Percentiles rank a stretch among this genome's conserved stretches.
Evolutionary conservation across 2,329 filamentous ascomycete species (phyloP).

Genomic region (Simplicillium aogashimaense): DNA sequence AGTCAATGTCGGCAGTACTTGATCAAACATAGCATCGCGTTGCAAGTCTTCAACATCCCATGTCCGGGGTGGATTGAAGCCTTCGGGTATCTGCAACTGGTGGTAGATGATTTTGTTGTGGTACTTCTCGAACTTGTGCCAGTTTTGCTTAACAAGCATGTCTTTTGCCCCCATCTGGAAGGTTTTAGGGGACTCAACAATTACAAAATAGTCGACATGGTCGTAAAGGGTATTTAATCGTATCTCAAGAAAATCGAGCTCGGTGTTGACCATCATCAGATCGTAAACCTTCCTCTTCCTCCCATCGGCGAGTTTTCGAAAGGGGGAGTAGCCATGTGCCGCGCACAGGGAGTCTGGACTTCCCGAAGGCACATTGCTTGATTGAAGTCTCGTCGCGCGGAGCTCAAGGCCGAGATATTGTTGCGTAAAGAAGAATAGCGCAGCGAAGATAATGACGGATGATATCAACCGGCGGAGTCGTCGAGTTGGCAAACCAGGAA

Average conservation of each 20-base stretch:
- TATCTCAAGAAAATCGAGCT: conserved; percentile 58
- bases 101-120: conserved; percentile 53
- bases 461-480: too few relatives aligned
- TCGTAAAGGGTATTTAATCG: conserved; percentile 47
- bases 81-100: conserved; percentile 34
- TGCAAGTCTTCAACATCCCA: conserved; percentile 45
- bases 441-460: too few relatives aligned
- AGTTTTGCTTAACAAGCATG: conserved; percentile 40
- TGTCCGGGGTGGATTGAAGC: conserved; percentile 23
- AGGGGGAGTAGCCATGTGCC: conserved; percentile 21
- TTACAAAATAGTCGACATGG: conserved; percentile 54
- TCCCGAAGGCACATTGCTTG: too few relatives aligned
- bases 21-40: conserved; percentile 46
- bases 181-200: conserved; percentile 48
- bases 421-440: too few relatives aligned
- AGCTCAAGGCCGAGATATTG: too few relatives aligned
- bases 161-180: conserved; percentile 49
- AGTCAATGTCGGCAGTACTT: conserved; percentile 40
- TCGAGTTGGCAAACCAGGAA: too few relatives aligned
- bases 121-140: conserved; percentile 40
- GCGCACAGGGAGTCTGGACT: conserved; percentile 10
- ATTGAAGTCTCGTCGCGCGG: too few relatives aligned
- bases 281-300: conserved; percentile 31
- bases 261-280: conserved; percentile 51
- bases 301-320: conserved; percentile 12